Evolutionary conservation across 1,284 basidiomycete species (phyloP).

Genomic region (Apiotrichum montevideense): DNA sequence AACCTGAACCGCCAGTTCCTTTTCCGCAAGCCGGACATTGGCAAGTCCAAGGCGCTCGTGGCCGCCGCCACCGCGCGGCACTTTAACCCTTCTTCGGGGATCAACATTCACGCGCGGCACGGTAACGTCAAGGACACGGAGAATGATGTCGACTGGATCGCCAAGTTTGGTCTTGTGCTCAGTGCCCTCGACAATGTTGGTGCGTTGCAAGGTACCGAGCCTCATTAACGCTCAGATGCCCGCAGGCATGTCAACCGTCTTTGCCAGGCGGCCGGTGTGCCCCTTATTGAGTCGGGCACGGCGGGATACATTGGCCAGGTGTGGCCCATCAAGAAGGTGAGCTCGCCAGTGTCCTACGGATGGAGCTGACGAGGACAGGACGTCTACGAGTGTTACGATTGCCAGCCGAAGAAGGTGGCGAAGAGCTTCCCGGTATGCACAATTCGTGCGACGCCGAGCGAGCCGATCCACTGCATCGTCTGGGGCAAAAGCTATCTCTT

Average conservation of each 20-base stretch:
- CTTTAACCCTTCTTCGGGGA: slow-evolving; percentile 72
- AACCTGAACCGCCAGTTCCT: slow-evolving; percentile 98
- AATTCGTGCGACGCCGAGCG: slow-evolving; percentile 92
- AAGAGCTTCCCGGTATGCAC: slow-evolving; percentile 98
- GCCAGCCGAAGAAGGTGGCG: slow-evolving; percentile 77
- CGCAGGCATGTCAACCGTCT: slow-evolving; percentile 92
- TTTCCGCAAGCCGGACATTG: slow-evolving; percentile 95
- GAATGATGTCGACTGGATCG: slow-evolving; percentile 87
- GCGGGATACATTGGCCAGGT: slow-evolving; percentile 84
- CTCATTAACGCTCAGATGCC: slow-evolving; percentile 54
- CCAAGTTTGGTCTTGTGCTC: slow-evolving; percentile 82
- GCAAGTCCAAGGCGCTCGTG: slow-evolving; percentile 90
- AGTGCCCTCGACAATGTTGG: slow-evolving; percentile 96
- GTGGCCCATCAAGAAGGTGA: slow-evolving; percentile 52
- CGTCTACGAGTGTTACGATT: slow-evolving; percentile 85
- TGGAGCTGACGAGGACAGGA: slow-evolving; percentile 52
- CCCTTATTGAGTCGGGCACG: slow-evolving; percentile 93
- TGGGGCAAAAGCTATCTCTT: slow-evolving; percentile 99
- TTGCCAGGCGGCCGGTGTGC: slow-evolving; percentile 85
- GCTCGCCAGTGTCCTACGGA: background rate
- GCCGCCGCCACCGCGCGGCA: slow-evolving; percentile 80
- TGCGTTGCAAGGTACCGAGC: slow-evolving; percentile 40
- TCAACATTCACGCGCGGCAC: slow-evolving; percentile 81
- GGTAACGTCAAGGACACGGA: slow-evolving; percentile 92
- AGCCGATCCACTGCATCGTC: slow-evolving; percentile 97